These are phyloP conservation scores for Exophiala calicioides DNA, from an alignment of 2,329 filamentous ascomycete genomes.

Conservation along the genomic window DNA sequence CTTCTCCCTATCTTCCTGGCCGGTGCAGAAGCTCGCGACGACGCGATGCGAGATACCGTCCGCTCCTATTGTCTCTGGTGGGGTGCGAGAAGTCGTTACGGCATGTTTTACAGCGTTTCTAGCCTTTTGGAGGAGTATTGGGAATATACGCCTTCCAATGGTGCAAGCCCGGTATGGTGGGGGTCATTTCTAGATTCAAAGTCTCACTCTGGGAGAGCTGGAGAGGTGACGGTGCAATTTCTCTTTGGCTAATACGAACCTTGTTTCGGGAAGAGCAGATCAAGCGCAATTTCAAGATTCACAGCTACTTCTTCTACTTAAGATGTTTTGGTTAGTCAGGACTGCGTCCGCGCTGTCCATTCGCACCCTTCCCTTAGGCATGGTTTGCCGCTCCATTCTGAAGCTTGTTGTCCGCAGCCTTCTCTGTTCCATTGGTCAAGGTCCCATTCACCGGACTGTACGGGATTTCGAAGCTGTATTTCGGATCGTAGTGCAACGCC, in stretches of 20 bases:
- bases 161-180: constrained; percentile 4
- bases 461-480: constrained; percentile 37
- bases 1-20: constrained; percentile 16
- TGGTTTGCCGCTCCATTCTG: constrained; percentile 6
- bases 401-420: not conserved
- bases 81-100: constrained; percentile 14
- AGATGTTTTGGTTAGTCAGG: no score
- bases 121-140: constrained; percentile 7
- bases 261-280: not conserved
- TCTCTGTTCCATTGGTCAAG: no score
- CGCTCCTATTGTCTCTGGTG: constrained; percentile 14
- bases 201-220: not conserved
- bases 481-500: constrained; percentile 48
- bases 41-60: constrained; percentile 5
- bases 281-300: no score
- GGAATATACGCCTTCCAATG: not conserved
- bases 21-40: constrained; percentile 9
- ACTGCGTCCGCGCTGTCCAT: no score
- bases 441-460: no score
- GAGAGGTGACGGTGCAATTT: constrained; percentile 6
- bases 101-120: constrained; percentile 17
- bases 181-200: constrained; percentile 8
- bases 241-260: constrained; percentile 6
- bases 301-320: no score
- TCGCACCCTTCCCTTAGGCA: not conserved